Evolutionary conservation across 2,329 filamentous ascomycete genomes (phyloP), one percentile per base, ranked within the genome.

Genomic region (Teratosphaeria pseudoeucalypti): DNA sequence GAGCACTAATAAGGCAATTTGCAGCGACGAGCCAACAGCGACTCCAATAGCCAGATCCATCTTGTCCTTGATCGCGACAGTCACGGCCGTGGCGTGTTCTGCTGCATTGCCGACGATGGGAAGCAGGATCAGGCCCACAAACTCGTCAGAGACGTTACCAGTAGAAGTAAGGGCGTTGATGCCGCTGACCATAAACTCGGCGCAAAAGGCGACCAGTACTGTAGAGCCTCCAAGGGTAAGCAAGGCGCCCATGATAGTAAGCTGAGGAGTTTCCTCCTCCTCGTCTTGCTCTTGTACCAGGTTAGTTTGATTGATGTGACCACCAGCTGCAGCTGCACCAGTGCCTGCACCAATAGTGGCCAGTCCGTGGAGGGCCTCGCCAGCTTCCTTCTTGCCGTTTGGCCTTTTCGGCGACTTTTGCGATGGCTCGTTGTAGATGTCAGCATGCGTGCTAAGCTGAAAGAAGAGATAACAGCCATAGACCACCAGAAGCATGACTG

Each of bases 391-490:
- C 64, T 78, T 77, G 53, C 73, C 71, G 9, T 70, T 70, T 47
- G 75, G 74, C 57, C 71, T 75, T 68, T 83, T 89, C 2, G 85
- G 82, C 0, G 88, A 87, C 73, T 96, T 96, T 66, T 89, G 81
- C 64, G 86, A 89, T 37, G 89, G 85, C 57, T 85, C 84, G 71
- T 88, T 90, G 79, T 95, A 96, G 71, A 95, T 86, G 9, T 78
- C 78, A 27, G 82, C 80, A 73, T 96, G 92, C 0, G 92, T 92
- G 72, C 90, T 89, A 61, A 97, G 85, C 74, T 96, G 92, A 79
- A 96, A 96, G 74, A 89, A 81, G 1, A 97, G 85, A 69, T 95
- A 96, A 59, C 83, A 87, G 56, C 75, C 85, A 72, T 96, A 97
- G 10, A 95, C 87, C 54, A 95, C 71, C 1, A 97, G 81, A 4